A percentile compares a stretch with the other conserved stretches of the same genome.
These are phyloP conservation scores for Xerocomus potaroensis DNA, from an alignment of 768 basidiomycete species.

Conservation along the genomic window DNA sequence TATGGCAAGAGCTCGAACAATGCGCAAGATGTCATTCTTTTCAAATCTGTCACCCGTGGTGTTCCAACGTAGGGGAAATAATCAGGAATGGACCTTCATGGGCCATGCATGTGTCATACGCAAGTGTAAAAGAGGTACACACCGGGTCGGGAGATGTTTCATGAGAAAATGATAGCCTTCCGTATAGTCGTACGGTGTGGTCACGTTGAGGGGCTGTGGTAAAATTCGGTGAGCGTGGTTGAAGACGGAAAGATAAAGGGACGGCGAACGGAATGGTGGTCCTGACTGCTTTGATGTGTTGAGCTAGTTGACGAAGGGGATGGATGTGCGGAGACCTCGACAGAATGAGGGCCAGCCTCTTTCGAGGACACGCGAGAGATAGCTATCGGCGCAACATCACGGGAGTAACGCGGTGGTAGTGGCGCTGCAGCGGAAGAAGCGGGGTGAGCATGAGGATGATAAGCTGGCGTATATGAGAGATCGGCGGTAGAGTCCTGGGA, in stretches of 20 bases:
- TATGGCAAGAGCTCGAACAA: constrained; percentile 91
- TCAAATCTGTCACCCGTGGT: constrained; percentile 65
- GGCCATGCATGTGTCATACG: constrained; percentile 38
- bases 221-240: constrained; percentile 43
- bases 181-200: constrained; percentile 88
- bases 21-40: constrained; percentile 91
- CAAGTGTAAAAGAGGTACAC: constrained; percentile 40
- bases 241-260: constrained; percentile 7
- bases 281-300: constrained; percentile 35
- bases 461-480: constrained; percentile 32
- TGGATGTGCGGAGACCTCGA: constrained; percentile 32
- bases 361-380: constrained; percentile 27
- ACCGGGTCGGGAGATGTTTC: constrained; percentile 86
- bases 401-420: constrained; percentile 44
- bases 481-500: constrained; percentile 35
- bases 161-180: constrained; percentile 96
- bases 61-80: constrained; percentile 31
- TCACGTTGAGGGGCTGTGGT: constrained; percentile 58
- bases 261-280: constrained; percentile 30
- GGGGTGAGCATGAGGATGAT: constrained; percentile 24
- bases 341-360: constrained; percentile 25
- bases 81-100: constrained; percentile 34
- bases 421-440: constrained; percentile 22
- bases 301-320: constrained; percentile 42
- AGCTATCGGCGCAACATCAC: constrained; percentile 38